Percentiles rank a stretch among this genome's conserved stretches.
Evolutionary conservation across 768 basidiomycete species (phyloP).

Genomic region (Naganishia kalamii): DNA sequence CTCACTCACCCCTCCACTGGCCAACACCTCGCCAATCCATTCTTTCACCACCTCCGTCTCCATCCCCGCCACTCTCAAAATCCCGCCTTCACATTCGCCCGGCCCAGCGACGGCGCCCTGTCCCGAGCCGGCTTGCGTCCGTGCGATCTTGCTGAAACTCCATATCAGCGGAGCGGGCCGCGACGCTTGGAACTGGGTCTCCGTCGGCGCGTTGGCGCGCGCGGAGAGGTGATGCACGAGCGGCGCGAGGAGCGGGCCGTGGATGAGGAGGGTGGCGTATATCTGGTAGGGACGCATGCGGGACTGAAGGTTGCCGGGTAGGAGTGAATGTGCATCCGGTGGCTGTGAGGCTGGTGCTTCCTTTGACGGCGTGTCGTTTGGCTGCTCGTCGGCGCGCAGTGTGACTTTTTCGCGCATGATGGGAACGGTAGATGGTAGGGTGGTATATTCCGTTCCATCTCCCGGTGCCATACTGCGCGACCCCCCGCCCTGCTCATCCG

Average conservation of each 20-base stretch:
- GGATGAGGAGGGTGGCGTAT: conserved; percentile 78
- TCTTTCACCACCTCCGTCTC: conserved; percentile 68
- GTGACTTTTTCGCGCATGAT: conserved; percentile 52
- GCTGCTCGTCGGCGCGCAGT: conserved; percentile 60
- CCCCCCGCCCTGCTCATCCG: not conserved
- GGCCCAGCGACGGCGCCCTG: conserved; percentile 74
- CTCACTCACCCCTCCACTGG: conserved; percentile 27
- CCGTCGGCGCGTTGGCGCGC: conserved; percentile 54
- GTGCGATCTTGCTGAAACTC: conserved; percentile 61
- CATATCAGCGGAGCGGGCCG: conserved; percentile 65
- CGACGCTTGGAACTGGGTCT: conserved; percentile 55
- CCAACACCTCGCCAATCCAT: conserved; percentile 62
- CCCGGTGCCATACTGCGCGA: too few species aligned
- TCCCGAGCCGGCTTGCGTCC: conserved; percentile 34
- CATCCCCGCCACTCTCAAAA: conserved; percentile 68
- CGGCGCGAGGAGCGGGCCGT: conserved; percentile 58
- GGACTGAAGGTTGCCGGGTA: conserved; percentile 29
- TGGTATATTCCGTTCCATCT: too few species aligned
- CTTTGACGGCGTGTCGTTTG: not conserved
- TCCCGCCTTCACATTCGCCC: conserved; percentile 52
- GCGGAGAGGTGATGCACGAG: conserved; percentile 53
- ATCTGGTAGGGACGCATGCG: conserved; percentile 70
- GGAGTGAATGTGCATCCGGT: conserved; percentile 27
- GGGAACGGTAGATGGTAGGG: not conserved
- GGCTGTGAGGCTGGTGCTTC: not conserved